Evolutionary conservation across 495 filamentous ascomycete species (phyloP).

Genomic region (Diplogelasinospora grovesii): DNA sequence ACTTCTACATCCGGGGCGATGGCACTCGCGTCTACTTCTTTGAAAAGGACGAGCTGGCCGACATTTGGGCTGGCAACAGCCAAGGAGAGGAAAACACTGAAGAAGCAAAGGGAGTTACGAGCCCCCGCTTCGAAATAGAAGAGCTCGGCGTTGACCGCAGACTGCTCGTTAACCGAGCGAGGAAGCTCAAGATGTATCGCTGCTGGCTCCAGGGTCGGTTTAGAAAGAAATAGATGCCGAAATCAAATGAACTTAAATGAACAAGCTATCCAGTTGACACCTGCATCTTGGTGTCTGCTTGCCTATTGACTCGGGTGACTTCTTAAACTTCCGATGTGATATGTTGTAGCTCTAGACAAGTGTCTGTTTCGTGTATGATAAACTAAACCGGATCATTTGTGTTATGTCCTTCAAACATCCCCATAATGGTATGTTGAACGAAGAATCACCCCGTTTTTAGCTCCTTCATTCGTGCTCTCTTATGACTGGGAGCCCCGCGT

Average conservation of each 20-base stretch:
- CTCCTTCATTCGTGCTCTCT: no score
- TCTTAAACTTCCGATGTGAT: no score
- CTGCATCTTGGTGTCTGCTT: no score
- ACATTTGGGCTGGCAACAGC: slow-evolving; percentile 61
- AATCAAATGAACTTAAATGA: slow-evolving; percentile 12
- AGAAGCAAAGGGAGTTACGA: slow-evolving; percentile 15
- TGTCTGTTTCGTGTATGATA: no score
- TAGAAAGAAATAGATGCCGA: slow-evolving; percentile 63
- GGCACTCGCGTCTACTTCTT: slow-evolving; percentile 98
- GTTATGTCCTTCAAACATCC: no score
- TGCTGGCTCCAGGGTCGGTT: slow-evolving; percentile 96
- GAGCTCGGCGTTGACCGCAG: slow-evolving; percentile 78
- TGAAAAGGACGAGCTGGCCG: slow-evolving; percentile 69
- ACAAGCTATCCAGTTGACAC: no score
- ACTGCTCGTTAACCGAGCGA: slow-evolving; percentile 84
- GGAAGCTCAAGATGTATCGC: slow-evolving; percentile 93
- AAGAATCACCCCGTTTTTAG: no score
- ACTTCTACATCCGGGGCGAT: slow-evolving; percentile 93
- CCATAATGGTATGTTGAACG: no score
- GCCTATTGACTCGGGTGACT: no score
- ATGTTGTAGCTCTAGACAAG: no score
- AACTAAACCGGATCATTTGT: no score
- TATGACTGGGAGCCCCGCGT: no score
- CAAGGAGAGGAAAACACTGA: slow-evolving; percentile 15
- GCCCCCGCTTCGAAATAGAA: slow-evolving; percentile 55